Evolutionary conservation across 1,284 basidiomycete species (phyloP), one percentile per base, ranked within the genome.

Genomic region (Grifola frondosa): DNA sequence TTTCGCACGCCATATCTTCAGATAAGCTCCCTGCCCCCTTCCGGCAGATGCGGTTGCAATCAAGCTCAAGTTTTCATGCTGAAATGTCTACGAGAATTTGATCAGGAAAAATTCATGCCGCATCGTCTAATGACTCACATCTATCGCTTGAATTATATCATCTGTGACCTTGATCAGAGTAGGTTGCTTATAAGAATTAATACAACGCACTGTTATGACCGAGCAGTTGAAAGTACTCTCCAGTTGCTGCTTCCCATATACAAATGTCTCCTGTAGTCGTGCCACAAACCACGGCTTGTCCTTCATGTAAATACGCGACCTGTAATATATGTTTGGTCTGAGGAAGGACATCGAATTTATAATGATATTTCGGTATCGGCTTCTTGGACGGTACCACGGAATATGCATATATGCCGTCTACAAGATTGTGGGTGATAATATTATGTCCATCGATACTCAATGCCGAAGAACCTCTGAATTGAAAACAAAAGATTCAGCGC

Each of bases 1-100:
- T 5, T 20, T 28, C 6, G 37, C 37, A 20, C 37, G 16, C 37
- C 37, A 39, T 11, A 39, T 39, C 12, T 29, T 39, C 26, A 39
- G 29, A 13, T 39, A 39, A 2, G 26, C 22, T 16, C 9, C 25
- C 17, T 13, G 25, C 20, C 26, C 26, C 16, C 11, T 6, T 7
- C 25, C 13, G 8, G 37, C 37, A 19, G 37, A 29, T 6, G 17
- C 37, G 13, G 37, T 39, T 9, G 37, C 37, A 8, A 39, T 13
- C 17, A 20, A 39, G 17, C 26, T 29, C 10, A 30, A 6, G 16
- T 21, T 22, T 12, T 16, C 16, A n/a, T 13, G 4, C 24, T 30
- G 37, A 19, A 16, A 30, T 20, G 8, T 20, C 37, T 39, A 10
- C 16, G 19, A 10, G 5, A 8, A 25, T 24, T 9, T 24, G n/a